A percentile compares a stretch with the other conserved stretches of the same genome.
These are phyloP conservation scores for Crithidia acanthocephali DNA, from an alignment of 208 protist genomes.

Conservation along the genomic window DNA sequence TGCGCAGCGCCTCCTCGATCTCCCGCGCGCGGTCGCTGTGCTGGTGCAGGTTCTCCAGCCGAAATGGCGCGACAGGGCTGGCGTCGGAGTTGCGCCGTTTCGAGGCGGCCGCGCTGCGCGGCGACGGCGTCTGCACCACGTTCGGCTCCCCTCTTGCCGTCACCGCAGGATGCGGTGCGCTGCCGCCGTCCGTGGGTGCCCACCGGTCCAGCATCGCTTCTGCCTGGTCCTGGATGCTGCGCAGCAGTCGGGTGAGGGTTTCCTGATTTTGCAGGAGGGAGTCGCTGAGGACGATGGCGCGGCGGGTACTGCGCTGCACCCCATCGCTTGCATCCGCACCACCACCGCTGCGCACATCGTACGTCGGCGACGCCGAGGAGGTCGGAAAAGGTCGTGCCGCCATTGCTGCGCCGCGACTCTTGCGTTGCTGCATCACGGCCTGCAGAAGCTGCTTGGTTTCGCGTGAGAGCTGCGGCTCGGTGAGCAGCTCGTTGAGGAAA, in stretches of 20 bases:
- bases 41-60: conserved; percentile 26
- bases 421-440: conserved; percentile 24
- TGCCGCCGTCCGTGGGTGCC: neutral
- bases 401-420: neutral
- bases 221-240: conserved; percentile 30
- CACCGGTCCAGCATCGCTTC: conserved; percentile 21
- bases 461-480: conserved; percentile 32
- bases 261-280: conserved; percentile 34
- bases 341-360: neutral
- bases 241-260: conserved; percentile 25
- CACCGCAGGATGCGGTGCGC: neutral
- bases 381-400: neutral
- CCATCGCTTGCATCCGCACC: neutral
- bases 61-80: conserved; percentile 17
- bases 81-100: neutral
- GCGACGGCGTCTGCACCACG: conserved; percentile 4
- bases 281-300: conserved; percentile 27
- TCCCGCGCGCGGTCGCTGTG: conserved; percentile 19
- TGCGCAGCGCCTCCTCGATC: conserved; percentile 36
- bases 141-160: neutral
- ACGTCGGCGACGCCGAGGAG: neutral
- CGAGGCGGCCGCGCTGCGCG: neutral
- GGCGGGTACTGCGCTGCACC: conserved; percentile 12
- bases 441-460: conserved; percentile 38
- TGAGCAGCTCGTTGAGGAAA: conserved; percentile 31